Evolutionary conservation across 169 alveolate species (phyloP), one percentile per base, ranked within the genome.

Genomic region (Plasmodium coatneyi): DNA sequence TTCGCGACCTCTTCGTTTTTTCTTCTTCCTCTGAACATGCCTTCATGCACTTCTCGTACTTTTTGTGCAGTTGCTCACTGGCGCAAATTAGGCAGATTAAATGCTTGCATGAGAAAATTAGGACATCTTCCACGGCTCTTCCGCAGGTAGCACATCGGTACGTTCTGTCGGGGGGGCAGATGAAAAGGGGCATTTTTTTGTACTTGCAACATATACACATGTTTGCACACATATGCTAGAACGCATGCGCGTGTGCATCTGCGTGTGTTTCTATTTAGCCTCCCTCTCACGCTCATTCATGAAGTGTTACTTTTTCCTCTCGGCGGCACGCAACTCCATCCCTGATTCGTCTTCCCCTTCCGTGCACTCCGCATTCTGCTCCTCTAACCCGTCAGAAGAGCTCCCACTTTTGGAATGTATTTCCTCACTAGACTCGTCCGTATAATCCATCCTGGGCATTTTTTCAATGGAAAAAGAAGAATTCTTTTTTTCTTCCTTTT

Each of bases 91-190:
- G 92, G 60, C 92, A 84, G 19, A 84, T 84, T 74, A 84, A 84
- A 74, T 84, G 92, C 41, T 84, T 84, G 66, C 92, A 84, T 6
- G 92, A 84, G 9, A 72, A 74, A 72, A 84, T 74, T 43, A 84
- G 56, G 32, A 84, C 92, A 84, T 84, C 92, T 14, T 84, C 92
- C 16, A 84, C 92, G 56, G 52, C 66, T 74, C 92, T 84, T 28
- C 66, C 79, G 71, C 92, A 84, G 66, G 43, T 14, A 30, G 76
- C 76, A 60, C 92, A 84, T 49, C 84, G 49, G 79, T 84, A 84
- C 16, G 80, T 74, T 19, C 92, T 84, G 49, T 4, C 12, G 41
- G 36, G 39, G 49, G 60, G 34, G 46, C 19, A 84, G 76, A 19
- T 19, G 7, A 82, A 22, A 79, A 0, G 36, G 43, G 86, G 6